Evolutionary conservation across 2,329 filamentous ascomycete genomes (phyloP).

Genomic region (Hymenoscyphus scutula): DNA sequence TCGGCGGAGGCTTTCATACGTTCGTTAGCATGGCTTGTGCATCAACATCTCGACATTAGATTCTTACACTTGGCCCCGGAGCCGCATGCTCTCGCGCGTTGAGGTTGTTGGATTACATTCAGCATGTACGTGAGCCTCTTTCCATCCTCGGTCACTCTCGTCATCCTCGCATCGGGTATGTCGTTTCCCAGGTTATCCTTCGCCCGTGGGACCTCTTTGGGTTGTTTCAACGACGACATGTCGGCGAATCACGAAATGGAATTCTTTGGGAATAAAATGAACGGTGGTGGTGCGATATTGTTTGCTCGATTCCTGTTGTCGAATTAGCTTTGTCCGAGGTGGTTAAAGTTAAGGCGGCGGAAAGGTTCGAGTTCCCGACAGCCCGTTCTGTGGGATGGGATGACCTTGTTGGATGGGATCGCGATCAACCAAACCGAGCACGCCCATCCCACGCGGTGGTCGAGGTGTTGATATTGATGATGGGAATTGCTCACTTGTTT

Average conservation of each 20-base stretch:
- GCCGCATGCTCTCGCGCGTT: constrained; percentile 91
- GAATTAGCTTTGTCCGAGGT: constrained; percentile 1
- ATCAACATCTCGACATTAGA: constrained; percentile 3
- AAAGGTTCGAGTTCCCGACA: constrained; percentile 2
- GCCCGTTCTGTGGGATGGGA: background rate
- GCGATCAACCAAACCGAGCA: background rate
- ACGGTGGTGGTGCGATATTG: background rate
- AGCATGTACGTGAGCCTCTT: constrained; percentile 78
- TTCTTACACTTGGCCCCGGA: constrained; percentile 87
- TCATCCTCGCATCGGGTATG: background rate
- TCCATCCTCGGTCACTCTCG: constrained; percentile 53
- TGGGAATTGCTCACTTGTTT: background rate
- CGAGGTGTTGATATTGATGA: background rate
- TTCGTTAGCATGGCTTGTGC: constrained; percentile 18
- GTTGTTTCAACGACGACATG: background rate
- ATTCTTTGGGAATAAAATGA: background rate
- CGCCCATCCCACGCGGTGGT: background rate
- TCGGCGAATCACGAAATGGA: background rate
- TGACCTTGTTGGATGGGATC: background rate
- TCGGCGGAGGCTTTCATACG: constrained; percentile 27
- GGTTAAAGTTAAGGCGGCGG: constrained; percentile 3
- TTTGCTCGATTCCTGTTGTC: background rate
- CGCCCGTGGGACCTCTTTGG: background rate
- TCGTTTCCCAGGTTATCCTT: background rate
- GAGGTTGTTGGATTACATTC: constrained; percentile 88